Base-by-base conservation (phyloP, 805 yeast genomes). In the Martiniozyma abietophila region DNA sequence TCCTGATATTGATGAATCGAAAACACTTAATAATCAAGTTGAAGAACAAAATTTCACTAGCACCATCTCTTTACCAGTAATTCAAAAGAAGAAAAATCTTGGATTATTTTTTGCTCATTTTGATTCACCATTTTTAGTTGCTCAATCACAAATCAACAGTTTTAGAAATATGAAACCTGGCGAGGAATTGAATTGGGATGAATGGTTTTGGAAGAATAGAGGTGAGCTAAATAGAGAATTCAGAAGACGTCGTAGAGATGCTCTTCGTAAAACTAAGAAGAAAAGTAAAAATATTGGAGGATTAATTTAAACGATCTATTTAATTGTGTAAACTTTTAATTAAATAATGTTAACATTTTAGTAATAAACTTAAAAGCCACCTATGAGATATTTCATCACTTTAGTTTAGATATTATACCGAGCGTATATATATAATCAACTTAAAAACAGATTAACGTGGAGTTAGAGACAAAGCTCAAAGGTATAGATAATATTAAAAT, bases 71-170 rank as follows among this genome's bases (percentile, higher is more conserved):
- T 3, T 25, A 8, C 34, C 28, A 14, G 25, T 12, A 30, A 69
- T 65, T 56, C 74, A 58, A 51, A 59, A 58, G 10, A 35, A 30
- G 16, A 64, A 52, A 44, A 56, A 56, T 25, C 49, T 59, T 30
- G 76, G 84, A 6, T 61, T 86, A 23, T 88, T 89, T 55, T 89
- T 94, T 69, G 61, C 79, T 2, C 96, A 89, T 53, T 61, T 66
- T 9, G 80, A 80, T 14, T 88, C 96, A 1, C 96, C 96, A 1
- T 89, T 84, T 58, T 62, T 89, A 43, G 73, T 71, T 32, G 78
- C 96, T 0, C 97, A 88, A 58, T 67, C 95, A 0, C 95, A 82
- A 53, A 54, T 85, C 31, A 71, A 70, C 39, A 79, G 75, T 47
- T 45, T 80, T 23, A 64, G 69, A 6, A 48, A 53, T n/a, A 55